These are phyloP conservation scores for Fusarium anthophilum DNA, from an alignment of 2,329 filamentous ascomycete genomes.

Conservation along the genomic window DNA sequence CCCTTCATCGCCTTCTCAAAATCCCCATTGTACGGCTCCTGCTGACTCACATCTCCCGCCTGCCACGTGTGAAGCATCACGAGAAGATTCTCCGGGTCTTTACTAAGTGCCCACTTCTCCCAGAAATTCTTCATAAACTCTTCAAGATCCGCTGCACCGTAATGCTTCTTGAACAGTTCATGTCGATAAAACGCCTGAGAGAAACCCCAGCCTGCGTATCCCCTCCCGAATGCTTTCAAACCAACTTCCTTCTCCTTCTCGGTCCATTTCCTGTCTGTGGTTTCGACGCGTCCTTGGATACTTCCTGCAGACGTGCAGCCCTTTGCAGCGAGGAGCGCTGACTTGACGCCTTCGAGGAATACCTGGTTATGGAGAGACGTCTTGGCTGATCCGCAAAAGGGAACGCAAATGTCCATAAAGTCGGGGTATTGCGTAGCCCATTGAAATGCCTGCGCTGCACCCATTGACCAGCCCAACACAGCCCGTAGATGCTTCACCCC, in stretches of 20 bases:
- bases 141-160: constrained; percentile 75
- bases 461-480: constrained; percentile 67
- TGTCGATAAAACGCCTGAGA: constrained; percentile 81
- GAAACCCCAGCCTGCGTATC: constrained; percentile 85
- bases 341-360: constrained; percentile 64
- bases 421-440: constrained; percentile 60
- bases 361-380: constrained; percentile 63
- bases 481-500: constrained; percentile 55
- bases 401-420: constrained; percentile 57
- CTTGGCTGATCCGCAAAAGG: constrained; percentile 60
- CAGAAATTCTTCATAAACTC: constrained; percentile 80
- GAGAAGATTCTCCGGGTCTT: constrained; percentile 80
- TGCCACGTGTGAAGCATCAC: constrained; percentile 85
- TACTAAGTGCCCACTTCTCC: constrained; percentile 77
- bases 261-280: constrained; percentile 42
- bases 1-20: constrained; percentile 72
- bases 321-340: constrained; percentile 55
- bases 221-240: constrained; percentile 76
- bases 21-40: constrained; percentile 73
- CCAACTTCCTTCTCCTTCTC: constrained; percentile 54
- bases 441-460: constrained; percentile 63
- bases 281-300: constrained; percentile 40
- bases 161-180: constrained; percentile 69
- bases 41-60: constrained; percentile 73
- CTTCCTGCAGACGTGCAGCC: constrained; percentile 61